A percentile compares a stretch with the other conserved stretches of the same genome.
Evolutionary conservation across 2,329 filamentous ascomycete genomes (phyloP).

Genomic region (Penicillium thymicola): DNA sequence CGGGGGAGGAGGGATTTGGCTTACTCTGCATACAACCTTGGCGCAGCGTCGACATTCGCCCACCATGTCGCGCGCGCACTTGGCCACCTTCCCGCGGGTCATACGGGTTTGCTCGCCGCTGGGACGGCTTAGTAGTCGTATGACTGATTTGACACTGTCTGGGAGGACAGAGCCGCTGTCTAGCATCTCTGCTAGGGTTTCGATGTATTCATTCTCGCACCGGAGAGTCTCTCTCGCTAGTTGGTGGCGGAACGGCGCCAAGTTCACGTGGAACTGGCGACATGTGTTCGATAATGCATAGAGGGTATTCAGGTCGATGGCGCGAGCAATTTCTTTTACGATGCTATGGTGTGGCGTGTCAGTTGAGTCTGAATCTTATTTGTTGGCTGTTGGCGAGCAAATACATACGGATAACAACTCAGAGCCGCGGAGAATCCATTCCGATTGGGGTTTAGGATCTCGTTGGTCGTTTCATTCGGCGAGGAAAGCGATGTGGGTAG

Average conservation of each 20-base stretch:
- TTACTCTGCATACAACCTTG: slow-evolving; percentile 75
- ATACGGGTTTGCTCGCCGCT: slow-evolving; percentile 37
- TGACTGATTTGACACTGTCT: slow-evolving; percentile 31
- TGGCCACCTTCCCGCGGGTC: slow-evolving; percentile 66
- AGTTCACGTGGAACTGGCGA: slow-evolving; percentile 70
- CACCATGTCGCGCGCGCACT: slow-evolving; percentile 86
- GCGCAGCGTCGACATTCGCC: slow-evolving; percentile 75
- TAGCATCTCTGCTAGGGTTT: slow-evolving; percentile 36
- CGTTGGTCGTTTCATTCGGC: slow-evolving; percentile 6
- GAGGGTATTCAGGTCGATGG: slow-evolving; percentile 82
- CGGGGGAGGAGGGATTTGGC: slow-evolving; percentile 20
- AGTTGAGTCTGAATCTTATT: slow-evolving; percentile 10
- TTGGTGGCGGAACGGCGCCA: slow-evolving; percentile 73
- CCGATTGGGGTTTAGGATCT: slow-evolving; percentile 18
- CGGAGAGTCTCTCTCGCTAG: slow-evolving; percentile 73
- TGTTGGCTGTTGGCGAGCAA: slow-evolving; percentile 10
- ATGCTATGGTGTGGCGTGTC: slow-evolving; percentile 55
- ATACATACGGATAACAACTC: slow-evolving; percentile 49
- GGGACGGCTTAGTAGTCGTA: slow-evolving; percentile 29
- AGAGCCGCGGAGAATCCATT: slow-evolving; percentile 43
- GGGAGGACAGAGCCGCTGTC: slow-evolving; percentile 43
- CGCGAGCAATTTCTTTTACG: slow-evolving; percentile 68
- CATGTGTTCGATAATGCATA: slow-evolving; percentile 80
- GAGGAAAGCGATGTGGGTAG: slow-evolving; percentile 11
- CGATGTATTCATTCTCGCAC: slow-evolving; percentile 67